These are phyloP conservation scores for Melanopsichium pennsylvanicum DNA, from an alignment of 1,284 basidiomycete species.

Conservation along the genomic window DNA sequence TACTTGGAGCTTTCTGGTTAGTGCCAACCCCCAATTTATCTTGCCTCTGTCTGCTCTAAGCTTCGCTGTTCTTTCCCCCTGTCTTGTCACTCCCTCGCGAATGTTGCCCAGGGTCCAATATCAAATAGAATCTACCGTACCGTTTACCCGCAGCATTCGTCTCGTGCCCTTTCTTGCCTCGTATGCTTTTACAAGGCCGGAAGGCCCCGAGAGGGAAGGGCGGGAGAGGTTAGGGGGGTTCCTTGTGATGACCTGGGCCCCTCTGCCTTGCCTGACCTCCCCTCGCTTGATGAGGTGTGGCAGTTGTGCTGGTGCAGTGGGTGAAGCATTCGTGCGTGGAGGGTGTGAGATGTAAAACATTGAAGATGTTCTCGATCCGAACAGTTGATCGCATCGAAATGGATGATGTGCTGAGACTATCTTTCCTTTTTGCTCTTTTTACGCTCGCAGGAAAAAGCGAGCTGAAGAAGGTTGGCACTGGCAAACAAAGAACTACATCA, in stretches of 20 bases:
- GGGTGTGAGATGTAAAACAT: neutral
- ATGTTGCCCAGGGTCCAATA: conserved; percentile 26
- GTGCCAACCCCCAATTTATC: conserved; percentile 31
- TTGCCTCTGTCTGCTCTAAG: too few relatives aligned
- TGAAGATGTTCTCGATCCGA: too few relatives aligned
- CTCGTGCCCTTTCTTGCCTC: conserved; percentile 31
- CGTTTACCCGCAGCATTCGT: conserved; percentile 12
- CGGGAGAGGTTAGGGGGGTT: conserved; percentile 21
- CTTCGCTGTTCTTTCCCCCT: neutral
- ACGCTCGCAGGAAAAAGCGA: neutral
- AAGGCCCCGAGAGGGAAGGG: conserved; percentile 34
- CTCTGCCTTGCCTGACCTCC: conserved; percentile 10
- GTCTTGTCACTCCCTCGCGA: conserved; percentile 1
- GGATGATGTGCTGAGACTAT: neutral
- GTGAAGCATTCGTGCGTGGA: neutral
- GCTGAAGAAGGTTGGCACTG: neutral
- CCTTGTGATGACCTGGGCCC: conserved; percentile 32
- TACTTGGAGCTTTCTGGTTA: conserved; percentile 61
- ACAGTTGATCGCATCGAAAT: too few relatives aligned
- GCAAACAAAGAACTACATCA: neutral
- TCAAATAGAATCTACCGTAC: conserved; percentile 35
- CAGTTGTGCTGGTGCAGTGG: conserved; percentile 18
- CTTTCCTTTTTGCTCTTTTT: neutral
- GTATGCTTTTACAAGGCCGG: conserved; percentile 20
- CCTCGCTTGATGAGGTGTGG: neutral